Evolutionary conservation across 768 basidiomycete genomes (phyloP), one percentile per base, ranked within the genome.

Genomic region (Suillus brevipes): DNA sequence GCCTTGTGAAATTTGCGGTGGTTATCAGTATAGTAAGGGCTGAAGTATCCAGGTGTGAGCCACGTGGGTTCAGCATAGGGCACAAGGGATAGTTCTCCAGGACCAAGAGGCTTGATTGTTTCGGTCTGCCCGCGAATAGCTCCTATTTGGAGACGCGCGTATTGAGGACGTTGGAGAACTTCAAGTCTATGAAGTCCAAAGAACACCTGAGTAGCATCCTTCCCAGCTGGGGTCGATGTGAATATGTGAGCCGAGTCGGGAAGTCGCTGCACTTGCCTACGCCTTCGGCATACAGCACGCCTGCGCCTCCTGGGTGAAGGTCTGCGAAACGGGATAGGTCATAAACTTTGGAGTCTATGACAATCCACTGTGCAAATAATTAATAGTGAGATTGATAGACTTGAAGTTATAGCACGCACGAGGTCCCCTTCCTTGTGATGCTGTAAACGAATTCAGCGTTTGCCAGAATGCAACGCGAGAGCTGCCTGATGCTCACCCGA

Each of bases 41-140:
- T 88, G 66, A 83, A 80, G 80, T 84, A 93, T 0, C 88, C 90
- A 3, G 79, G 71, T 43, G 78, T 80, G 45, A 95, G 84, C 92
- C 92, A 95, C 0, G 89, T 87, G 8, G 95, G 89, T 71, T 97
- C 94, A 2, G 87, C 92, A 70, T 95, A 96, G 0, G 94, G 94
- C 0, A 95, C 87, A 65, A 81, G 78, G 9, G 91, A 93, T 45
- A 89, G 72, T n/a, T 84, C 85, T 40, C 90, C 93, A 0, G 86
- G 80, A 0, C 77, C 79, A 6, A 82, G 82, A 28, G 84, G 75
- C 70, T 82, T 82, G 72, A 94, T 82, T 43, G 76, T 67, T 61
- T 87, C 83, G 58, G 83, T 78, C 73, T 90, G 81, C 18, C 87
- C 90, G 20, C 77, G 73, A 63, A 91, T 78, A 49, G 76, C 83